Base-by-base conservation (phyloP, 192 early-diverging fungal species). In the Radiomyces spectabilis region DNA sequence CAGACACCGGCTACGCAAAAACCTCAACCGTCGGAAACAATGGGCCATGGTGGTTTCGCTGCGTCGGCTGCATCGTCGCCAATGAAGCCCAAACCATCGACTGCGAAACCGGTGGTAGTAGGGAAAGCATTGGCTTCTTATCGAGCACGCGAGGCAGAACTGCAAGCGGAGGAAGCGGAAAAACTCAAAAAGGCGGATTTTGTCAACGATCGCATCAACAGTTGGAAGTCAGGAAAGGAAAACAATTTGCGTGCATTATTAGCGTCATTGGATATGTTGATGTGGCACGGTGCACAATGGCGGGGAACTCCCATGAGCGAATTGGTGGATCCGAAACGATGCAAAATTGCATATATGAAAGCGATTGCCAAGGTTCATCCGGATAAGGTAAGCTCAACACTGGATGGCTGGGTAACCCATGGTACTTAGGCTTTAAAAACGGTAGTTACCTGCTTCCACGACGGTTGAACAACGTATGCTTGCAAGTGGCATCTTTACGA, bases 361-460 rank as follows among this genome's bases (percentile, higher is more conserved):
- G 92, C 93, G 16, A 94, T 98, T 61, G 84, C 82, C 5, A 91
- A 87, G 46, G 79, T 97, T 21, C 96, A 98, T 70, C 94, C 96
- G 5, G 96, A 98, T 54, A 98, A 97, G 77, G 86, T 92, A 58
- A 52, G 53, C 33, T 12, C 10, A n/a, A n/a, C n/a, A n/a, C n/a
- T n/a, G n/a, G n/a, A n/a, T n/a, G n/a, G n/a, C n/a, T n/a, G n/a
- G n/a, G n/a, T n/a, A n/a, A n/a, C n/a, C n/a, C n/a, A n/a, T n/a
- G n/a, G n/a, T n/a, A n/a, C n/a, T n/a, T n/a, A n/a, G n/a, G n/a
- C n/a, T n/a, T n/a, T n/a, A n/a, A n/a, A n/a, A n/a, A n/a, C n/a
- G n/a, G 16, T 54, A 69, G 67, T 46, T 69, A 25, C 39, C 55
- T 57, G 34, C 60, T 5, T 41, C 40, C 26, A 77, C 85, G 8